These are phyloP conservation scores for Ceratocystis huliohia DNA, from an alignment of 2,329 filamentous ascomycete species.

Conservation along the genomic window DNA sequence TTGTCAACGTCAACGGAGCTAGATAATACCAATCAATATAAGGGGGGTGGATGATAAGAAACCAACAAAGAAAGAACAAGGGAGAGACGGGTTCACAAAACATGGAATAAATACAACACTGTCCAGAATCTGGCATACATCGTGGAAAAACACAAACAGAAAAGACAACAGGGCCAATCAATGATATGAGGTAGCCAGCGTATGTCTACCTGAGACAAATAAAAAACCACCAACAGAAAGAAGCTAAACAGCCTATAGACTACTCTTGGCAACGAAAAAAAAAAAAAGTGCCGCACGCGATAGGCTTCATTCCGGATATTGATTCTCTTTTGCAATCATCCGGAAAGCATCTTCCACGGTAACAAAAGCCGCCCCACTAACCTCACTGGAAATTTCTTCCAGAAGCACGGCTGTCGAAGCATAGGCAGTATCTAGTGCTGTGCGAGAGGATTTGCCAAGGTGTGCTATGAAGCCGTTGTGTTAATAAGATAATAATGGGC, in stretches of 20 bases:
- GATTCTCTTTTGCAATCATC: neutral
- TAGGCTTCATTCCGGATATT: neutral
- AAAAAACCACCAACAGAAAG: too few species aligned
- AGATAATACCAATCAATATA: neutral
- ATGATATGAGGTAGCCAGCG: too few species aligned
- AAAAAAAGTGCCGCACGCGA: neutral
- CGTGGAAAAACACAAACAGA: neutral
- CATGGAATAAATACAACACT: neutral
- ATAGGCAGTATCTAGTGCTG: constrained; percentile 72
- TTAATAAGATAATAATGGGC: neutral
- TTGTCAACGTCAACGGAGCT: neutral
- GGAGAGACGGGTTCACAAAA: neutral
- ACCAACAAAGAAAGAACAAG: neutral
- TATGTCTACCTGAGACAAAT: too few species aligned
- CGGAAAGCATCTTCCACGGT: constrained; percentile 7
- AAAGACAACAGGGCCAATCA: neutral
- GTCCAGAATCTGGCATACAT: constrained; percentile 5
- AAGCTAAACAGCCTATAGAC: too few species aligned
- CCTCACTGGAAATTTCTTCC: constrained; percentile 67
- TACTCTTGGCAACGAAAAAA: too few species aligned
- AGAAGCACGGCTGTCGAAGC: constrained; percentile 78
- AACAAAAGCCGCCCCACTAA: constrained; percentile 71
- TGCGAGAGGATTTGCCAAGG: constrained; percentile 75
- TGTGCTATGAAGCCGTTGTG: constrained; percentile 47
- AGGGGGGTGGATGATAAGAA: too few species aligned